A percentile compares a stretch with the other conserved stretches of the same genome.
Conservation (phyloP, 2,329 filamentous ascomycete genomes). For the Aspergillus sclerotialis region DNA sequence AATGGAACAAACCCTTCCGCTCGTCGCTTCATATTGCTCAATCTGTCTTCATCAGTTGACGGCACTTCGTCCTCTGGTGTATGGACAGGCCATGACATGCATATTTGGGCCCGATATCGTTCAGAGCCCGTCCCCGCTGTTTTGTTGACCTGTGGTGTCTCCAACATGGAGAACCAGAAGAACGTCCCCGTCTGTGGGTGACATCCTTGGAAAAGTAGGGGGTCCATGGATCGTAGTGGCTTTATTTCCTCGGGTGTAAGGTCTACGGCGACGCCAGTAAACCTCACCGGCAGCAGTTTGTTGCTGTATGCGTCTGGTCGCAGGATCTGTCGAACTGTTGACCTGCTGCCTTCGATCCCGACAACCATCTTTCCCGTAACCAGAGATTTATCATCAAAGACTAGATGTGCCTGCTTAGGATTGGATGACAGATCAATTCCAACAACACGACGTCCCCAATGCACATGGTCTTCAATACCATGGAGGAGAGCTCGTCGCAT, state of each 20-base stretch:
- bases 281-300: conserved; percentile 12
- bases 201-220: conserved; percentile 27
- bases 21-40: conserved; percentile 36
- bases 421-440: conserved; percentile 6
- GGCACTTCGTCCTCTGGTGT: conserved; percentile 28
- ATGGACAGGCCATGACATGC: conserved; percentile 41
- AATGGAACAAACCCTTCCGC: conserved; percentile 16
- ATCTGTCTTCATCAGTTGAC: conserved; percentile 20
- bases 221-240: conserved; percentile 49
- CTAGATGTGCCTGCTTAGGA: conserved; percentile 1
- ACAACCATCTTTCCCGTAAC: conserved; percentile 11
- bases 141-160: conserved; percentile 33
- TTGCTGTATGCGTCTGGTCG: conserved; percentile 17
- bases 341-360: conserved; percentile 17
- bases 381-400: conserved; percentile 6
- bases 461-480: conserved; percentile 16
- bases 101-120: conserved; percentile 39
- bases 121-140: conserved; percentile 24
- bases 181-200: conserved; percentile 15
- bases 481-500: conserved; percentile 11
- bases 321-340: conserved; percentile 14
- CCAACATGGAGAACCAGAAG: conserved; percentile 33
- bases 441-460: conserved; percentile 12
- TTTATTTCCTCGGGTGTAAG: conserved; percentile 49
- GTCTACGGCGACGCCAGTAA: conserved; percentile 16